Percentiles rank a stretch among this genome's conserved stretches.
phyloP scores from a whole-genome alignment of 2,329 filamentous ascomycete species.

The Chrysosporium queenslandicum region DNA sequence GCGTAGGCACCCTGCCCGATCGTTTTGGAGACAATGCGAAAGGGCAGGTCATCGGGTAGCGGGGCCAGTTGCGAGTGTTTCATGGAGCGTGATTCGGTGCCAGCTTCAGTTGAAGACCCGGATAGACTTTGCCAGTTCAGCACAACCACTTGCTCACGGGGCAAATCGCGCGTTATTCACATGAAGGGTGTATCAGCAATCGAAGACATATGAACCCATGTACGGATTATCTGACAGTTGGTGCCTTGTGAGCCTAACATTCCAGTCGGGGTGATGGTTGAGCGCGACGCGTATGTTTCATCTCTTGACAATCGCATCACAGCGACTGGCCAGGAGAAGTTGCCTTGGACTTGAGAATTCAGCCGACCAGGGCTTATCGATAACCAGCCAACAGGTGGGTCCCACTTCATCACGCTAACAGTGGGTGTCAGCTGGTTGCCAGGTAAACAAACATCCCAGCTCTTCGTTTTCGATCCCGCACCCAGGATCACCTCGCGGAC shows the following conservation, averaged over 20 bases:
- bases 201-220: neutral
- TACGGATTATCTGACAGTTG: neutral
- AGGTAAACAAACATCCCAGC: slow-evolving; percentile 16
- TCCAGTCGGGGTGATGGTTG: neutral
- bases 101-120: neutral
- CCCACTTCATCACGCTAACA: neutral
- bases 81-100: slow-evolving; percentile 29
- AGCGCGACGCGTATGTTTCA: slow-evolving; percentile 12
- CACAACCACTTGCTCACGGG: neutral
- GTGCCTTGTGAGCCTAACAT: neutral
- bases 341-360: neutral
- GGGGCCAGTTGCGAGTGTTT: slow-evolving; percentile 80
- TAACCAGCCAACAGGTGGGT: slow-evolving; percentile 5
- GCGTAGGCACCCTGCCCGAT: slow-evolving; percentile 96
- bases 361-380: slow-evolving; percentile 6
- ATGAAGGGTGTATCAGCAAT: neutral
- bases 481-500: too few species aligned
- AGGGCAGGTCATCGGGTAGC: slow-evolving; percentile 72
- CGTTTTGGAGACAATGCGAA: slow-evolving; percentile 89
- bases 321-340: neutral
- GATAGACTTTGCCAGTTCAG: neutral
- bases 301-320: neutral
- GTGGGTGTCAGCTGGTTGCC: slow-evolving; percentile 13
- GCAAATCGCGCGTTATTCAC: neutral
- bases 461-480: too few species aligned